phyloP scores from a whole-genome alignment of 2,329 filamentous ascomycete species.

The Dactylonectria macrodidyma region DNA sequence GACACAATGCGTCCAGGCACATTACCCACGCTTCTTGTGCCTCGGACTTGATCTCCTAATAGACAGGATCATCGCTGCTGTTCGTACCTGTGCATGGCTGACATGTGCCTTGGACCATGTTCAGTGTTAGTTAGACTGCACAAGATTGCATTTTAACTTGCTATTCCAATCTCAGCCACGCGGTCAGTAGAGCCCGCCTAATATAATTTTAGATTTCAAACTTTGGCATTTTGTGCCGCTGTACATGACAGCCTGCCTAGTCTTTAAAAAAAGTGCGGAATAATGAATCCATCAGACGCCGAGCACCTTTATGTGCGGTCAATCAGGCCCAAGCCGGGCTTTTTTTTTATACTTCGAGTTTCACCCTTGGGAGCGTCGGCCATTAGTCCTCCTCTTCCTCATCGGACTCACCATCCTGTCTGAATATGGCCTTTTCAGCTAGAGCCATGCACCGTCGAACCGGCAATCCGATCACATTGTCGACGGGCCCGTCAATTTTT shows the following conservation, averaged over 20 bases:
- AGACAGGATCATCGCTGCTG: background rate
- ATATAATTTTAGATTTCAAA: background rate
- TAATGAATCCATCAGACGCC: slow-evolving; percentile 9
- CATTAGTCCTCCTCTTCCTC: slow-evolving; percentile 62
- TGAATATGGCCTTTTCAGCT: slow-evolving; percentile 89
- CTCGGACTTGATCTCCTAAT: slow-evolving; percentile 6
- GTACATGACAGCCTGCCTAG: background rate
- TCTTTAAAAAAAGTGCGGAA: background rate
- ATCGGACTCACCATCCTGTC: slow-evolving; percentile 74
- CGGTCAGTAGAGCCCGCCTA: background rate
- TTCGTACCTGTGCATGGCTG: background rate
- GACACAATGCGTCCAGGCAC: background rate
- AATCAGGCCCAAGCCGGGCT: background rate
- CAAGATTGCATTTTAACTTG: background rate
- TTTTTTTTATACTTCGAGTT: background rate
- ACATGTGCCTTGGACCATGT: background rate
- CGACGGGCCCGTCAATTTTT: slow-evolving; percentile 88
- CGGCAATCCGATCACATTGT: slow-evolving; percentile 95
- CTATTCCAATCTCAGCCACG: background rate
- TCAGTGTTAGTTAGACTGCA: background rate
- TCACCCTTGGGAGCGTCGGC: slow-evolving; percentile 20
- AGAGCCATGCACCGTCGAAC: slow-evolving; percentile 82
- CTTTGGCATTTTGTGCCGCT: background rate
- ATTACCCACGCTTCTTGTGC: background rate
- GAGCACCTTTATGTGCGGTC: slow-evolving; percentile 4